phyloP scores from a whole-genome alignment of 208 protist genomes.

The Tritrichomonas musculus region DNA sequence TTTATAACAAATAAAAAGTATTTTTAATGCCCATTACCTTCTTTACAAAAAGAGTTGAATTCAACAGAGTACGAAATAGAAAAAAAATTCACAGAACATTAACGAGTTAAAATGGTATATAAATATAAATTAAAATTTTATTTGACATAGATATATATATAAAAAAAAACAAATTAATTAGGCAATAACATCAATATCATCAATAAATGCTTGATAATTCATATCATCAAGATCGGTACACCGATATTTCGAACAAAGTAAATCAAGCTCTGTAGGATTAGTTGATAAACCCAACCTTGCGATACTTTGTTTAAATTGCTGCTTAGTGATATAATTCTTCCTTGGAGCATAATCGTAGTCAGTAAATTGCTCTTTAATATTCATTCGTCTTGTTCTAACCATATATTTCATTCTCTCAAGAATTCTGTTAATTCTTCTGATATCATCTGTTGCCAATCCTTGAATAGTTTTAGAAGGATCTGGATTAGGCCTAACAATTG shows the following conservation, averaged over 20 bases:
- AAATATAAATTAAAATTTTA: neutral
- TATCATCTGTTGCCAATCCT: neutral
- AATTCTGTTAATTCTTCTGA: neutral
- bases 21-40: too few relatives aligned
- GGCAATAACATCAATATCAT: neutral
- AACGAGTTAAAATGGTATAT: too few relatives aligned
- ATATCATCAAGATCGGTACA: constrained; percentile 18
- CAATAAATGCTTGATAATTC: neutral
- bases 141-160: neutral
- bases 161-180: neutral
- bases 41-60: too few relatives aligned
- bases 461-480: neutral
- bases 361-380: neutral
- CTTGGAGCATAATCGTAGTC: neutral
- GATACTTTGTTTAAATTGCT: constrained; percentile 31
- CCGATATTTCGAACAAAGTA: constrained; percentile 18
- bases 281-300: neutral
- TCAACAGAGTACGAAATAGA: too few relatives aligned
- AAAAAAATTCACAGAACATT: too few relatives aligned
- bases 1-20: too few relatives aligned
- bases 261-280: neutral
- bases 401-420: neutral
- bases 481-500: neutral
- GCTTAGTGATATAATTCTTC: constrained; percentile 8
- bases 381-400: neutral